These are phyloP conservation scores for Fusarium coicis DNA, from an alignment of 2,329 filamentous ascomycete species.

Conservation along the genomic window DNA sequence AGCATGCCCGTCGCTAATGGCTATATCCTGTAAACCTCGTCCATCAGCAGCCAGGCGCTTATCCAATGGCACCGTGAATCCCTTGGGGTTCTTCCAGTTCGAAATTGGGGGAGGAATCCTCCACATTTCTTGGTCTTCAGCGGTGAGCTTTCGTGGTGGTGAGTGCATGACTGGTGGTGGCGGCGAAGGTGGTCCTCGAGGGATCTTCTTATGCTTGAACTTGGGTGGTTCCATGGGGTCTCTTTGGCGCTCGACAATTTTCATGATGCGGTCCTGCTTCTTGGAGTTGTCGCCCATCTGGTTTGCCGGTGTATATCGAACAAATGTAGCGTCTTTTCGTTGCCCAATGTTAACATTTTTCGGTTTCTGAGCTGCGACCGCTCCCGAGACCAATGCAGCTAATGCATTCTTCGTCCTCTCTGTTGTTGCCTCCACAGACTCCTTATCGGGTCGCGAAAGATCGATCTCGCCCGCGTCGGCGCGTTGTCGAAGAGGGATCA, in stretches of 20 bases:
- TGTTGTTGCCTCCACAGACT: slow-evolving; percentile 84
- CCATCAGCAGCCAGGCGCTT: slow-evolving; percentile 96
- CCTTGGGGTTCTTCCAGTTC: slow-evolving; percentile 99
- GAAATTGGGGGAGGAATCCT: slow-evolving; percentile 87
- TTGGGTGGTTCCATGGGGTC: slow-evolving; percentile 98
- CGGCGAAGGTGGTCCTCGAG: slow-evolving; percentile 88
- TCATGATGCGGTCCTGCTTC: slow-evolving; percentile 97
- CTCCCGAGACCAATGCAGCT: slow-evolving; percentile 82
- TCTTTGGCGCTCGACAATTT: slow-evolving; percentile 93
- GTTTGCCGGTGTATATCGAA: slow-evolving; percentile 93
- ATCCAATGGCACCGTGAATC: slow-evolving; percentile 94
- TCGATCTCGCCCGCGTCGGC: slow-evolving; percentile 94
- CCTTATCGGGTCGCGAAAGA: slow-evolving; percentile 83
- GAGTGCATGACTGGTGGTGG: slow-evolving; percentile 96
- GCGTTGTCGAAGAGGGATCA: slow-evolving; percentile 92
- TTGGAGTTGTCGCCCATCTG: slow-evolving; percentile 91
- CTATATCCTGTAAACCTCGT: slow-evolving; percentile 88
- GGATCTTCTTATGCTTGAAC: slow-evolving; percentile 99
- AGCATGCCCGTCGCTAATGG: slow-evolving; percentile 98
- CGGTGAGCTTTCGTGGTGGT: slow-evolving; percentile 92
- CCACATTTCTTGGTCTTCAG: slow-evolving; percentile 97
- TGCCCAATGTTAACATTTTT: slow-evolving; percentile 91
- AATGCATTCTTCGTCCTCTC: slow-evolving; percentile 90
- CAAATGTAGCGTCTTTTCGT: slow-evolving; percentile 88
- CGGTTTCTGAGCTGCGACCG: slow-evolving; percentile 91